These are phyloP conservation scores for Boletus rubropictus DNA, from an alignment of 768 basidiomycete genomes.

Conservation along the genomic window DNA sequence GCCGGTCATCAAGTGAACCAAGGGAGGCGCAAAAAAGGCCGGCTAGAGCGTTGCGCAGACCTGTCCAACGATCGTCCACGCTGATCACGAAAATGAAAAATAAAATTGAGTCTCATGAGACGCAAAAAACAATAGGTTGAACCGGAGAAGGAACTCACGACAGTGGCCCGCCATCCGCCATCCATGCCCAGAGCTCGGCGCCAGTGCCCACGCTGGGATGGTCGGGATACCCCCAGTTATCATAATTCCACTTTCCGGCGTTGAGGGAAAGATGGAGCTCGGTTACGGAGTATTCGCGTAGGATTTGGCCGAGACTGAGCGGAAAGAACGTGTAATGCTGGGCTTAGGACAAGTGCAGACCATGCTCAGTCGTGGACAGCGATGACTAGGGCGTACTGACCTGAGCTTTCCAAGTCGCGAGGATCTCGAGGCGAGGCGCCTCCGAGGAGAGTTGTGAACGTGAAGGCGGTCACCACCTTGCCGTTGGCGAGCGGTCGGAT, in stretches of 20 bases:
- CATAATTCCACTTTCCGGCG: slow-evolving; percentile 88
- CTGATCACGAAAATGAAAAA: slow-evolving; percentile 31
- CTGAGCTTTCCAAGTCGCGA: slow-evolving; percentile 37
- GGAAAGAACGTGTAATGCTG: slow-evolving; percentile 89
- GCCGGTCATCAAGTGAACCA: slow-evolving; percentile 66
- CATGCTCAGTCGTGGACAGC: background rate
- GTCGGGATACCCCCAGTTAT: slow-evolving; percentile 75
- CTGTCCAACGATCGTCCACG: slow-evolving; percentile 74
- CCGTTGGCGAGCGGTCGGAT: slow-evolving; percentile 72
- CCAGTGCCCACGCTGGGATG: slow-evolving; percentile 75
- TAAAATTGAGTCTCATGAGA: background rate
- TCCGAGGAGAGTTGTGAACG: slow-evolving; percentile 62
- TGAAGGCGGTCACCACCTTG: slow-evolving; percentile 72
- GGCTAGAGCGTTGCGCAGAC: slow-evolving; percentile 81
- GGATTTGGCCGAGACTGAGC: slow-evolving; percentile 77
- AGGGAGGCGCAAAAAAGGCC: slow-evolving; percentile 95
- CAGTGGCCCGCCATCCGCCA: slow-evolving; percentile 56
- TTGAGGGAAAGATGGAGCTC: slow-evolving; percentile 88
- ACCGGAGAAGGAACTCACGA: slow-evolving; percentile 37
- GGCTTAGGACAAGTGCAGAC: slow-evolving; percentile 35
- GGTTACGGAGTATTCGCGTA: slow-evolving; percentile 78
- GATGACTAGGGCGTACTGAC: slow-evolving; percentile 36
- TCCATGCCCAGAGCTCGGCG: slow-evolving; percentile 90
- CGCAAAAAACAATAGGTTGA: background rate
- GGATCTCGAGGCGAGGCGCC: slow-evolving; percentile 55